Evolutionary conservation across 2,329 filamentous ascomycete genomes (phyloP), one percentile per base, ranked within the genome.

Genomic region (Graphilbum sp.): DNA sequence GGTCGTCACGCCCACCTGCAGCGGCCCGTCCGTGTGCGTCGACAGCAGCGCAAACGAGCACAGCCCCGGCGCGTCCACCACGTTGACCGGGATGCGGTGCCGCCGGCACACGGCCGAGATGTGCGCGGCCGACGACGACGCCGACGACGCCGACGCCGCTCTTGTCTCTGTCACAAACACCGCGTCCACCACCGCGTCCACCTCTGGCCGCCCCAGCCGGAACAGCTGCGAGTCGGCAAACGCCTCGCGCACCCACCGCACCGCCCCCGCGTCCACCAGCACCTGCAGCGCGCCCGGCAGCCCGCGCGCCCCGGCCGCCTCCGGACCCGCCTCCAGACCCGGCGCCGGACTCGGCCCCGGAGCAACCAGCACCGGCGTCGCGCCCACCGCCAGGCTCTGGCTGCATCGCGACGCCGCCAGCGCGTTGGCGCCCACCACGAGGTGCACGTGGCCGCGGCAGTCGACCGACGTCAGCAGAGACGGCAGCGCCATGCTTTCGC

Each of bases 1-100:
- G 1, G 90, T 96, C 3, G 90, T 96, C 41, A 98, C 81, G 44
- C 90, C 90, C 43, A 98, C 79, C 54, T 96, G 90, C 31, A 98
- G 66, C 10, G 90, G 88, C 0, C 90, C 90, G 51, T 95, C 87
- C 39, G 72, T 76, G 56, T 96, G 77, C 8, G 84, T 92, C 19
- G 86, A 90, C 34, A 96, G 74, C 37, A 98, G 68, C 5, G 81
- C 80, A 56, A 98, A 94, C 20, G 84, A 83, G 62, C 86, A 95
- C 15, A 96, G 76, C 25, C 74, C 68, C 0, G 88, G 83, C 0
- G 82, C 73, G 60, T 98, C 90, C 43, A 85, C 74, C 20, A 96
- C 85, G 57, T 98, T 98, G 53, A 98, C 69, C 24, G 88, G 88
- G 48, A 98, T 90, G 33, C 90, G 75, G 43, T 87, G 66, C 34